phyloP scores from a whole-genome alignment of 345 rosid species.

The Litchi chinensis region DNA sequence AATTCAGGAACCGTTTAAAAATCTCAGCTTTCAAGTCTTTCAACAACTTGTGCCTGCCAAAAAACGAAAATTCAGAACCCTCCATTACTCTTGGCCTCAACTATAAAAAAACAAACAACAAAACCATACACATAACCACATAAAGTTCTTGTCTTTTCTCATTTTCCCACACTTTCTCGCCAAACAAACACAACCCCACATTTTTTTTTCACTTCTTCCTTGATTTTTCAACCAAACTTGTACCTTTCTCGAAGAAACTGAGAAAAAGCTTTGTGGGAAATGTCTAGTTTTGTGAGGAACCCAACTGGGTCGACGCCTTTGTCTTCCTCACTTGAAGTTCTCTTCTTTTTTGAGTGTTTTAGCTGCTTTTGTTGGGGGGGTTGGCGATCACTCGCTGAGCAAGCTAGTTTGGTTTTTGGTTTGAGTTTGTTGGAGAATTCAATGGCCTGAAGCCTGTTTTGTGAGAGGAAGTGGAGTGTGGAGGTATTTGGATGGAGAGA shows the following conservation, averaged over 20 bases:
- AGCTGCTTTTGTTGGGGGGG: constrained; percentile 19
- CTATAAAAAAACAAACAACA: not conserved
- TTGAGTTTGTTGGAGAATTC: constrained; percentile 18
- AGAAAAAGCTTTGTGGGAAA: constrained; percentile 77
- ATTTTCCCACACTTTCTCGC: constrained; percentile 9
- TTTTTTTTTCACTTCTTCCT: not conserved
- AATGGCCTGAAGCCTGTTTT: constrained; percentile 20
- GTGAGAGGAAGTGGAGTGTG: constrained; percentile 21
- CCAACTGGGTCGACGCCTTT: constrained; percentile 67
- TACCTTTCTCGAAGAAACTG: constrained; percentile 96
- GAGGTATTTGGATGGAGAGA: constrained; percentile 25
- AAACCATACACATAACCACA: not conserved
- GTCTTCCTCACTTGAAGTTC: constrained; percentile 37
- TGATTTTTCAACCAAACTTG: not conserved
- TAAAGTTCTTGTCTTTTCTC: not conserved
- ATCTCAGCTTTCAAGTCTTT: constrained; percentile 89
- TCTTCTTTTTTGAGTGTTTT: constrained; percentile 41
- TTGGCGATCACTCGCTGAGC: constrained; percentile 44
- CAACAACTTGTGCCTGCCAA: constrained; percentile 70
- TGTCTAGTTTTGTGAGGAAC: constrained; percentile 64
- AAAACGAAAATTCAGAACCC: not conserved
- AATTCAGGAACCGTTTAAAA: constrained; percentile 61
- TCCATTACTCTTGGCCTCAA: not conserved
- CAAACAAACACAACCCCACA: not conserved
- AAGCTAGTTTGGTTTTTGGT: constrained; percentile 27